Evolutionary conservation across 1,284 basidiomycete genomes (phyloP), one percentile per base, ranked within the genome.

Genomic region (Trametes polyzona): DNA sequence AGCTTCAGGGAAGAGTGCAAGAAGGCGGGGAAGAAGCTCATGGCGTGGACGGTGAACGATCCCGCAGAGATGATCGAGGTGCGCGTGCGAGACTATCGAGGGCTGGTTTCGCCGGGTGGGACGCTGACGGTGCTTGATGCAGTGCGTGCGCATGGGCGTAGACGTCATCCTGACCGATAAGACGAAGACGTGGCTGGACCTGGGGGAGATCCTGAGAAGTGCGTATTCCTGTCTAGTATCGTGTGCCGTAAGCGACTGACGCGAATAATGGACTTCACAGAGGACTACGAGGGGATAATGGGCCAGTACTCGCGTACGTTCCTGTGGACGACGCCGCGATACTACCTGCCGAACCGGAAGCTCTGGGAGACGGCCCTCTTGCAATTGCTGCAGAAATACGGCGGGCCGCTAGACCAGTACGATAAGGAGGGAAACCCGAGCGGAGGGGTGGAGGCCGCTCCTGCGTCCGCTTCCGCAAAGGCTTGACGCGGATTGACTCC

Each of bases 1-100:
- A 85, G 82, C 63, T 98, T 98, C 75, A 79, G 89, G 52, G 75
- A 79, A 44, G 90, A 96, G 61, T 95, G 93, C 73, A 86, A 86
- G 70, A 76, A 70, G 16, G 87, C 84, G 0, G 90, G 90, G 21
- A 99, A 99, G 82, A 84, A 84, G 67, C 68, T 98, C 43, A 89
- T 95, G 83, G 93, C 96, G 11, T 99, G 97, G 97, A 99, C 96
- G 0, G 96, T 98, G 27, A 99, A 98, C 71, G 83, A 90, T 44
- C 85, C 87, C 10, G 85, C 87, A 58, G 89, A 96, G 71, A 98
- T 99, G 96, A 90, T 96, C 78, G 93, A 98, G 83, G 90, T 86
- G 23, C 49, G 83, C 74, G 37, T 29, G 12, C 5, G 12, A 23
- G 24, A 14, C 16, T n/a, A n/a, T n/a, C 23, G 12, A 4, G 24